Conservation (phyloP, 768 basidiomycete species). For the Scleroderma bovista region DNA sequence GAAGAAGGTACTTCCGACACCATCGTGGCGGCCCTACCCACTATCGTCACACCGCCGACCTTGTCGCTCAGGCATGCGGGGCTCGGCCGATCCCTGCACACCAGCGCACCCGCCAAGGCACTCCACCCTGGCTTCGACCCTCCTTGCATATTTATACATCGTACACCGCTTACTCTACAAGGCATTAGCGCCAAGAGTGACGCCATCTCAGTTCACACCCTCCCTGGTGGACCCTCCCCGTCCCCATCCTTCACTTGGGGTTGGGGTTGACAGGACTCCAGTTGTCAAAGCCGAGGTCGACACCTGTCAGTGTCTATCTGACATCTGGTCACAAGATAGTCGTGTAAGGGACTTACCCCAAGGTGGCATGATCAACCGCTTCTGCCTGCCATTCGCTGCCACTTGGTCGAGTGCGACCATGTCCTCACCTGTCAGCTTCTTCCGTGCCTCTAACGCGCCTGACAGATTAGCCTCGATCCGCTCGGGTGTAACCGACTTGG, state of each 20-base stretch:
- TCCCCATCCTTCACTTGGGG: conserved; percentile 1
- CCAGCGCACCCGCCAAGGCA: not conserved
- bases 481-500: conserved; percentile 71
- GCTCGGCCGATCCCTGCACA: not conserved
- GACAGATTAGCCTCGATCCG: conserved; percentile 59
- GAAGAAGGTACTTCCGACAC: not conserved
- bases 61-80: not conserved
- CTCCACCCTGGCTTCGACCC: not conserved
- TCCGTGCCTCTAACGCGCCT: conserved; percentile 43
- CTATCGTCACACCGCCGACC: not conserved
- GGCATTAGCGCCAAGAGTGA: not conserved
- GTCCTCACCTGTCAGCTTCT: conserved; percentile 46
- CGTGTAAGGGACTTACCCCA: conserved; percentile 50
- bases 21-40: not conserved
- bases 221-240: not conserved
- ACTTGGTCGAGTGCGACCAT: conserved; percentile 53
- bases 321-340: not conserved
- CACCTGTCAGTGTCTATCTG: conserved; percentile 33
- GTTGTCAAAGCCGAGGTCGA: conserved; percentile 68
- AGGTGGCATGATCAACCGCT: conserved; percentile 59
- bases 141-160: not conserved
- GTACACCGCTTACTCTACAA: not conserved
- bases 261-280: conserved; percentile 33
- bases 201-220: not conserved
- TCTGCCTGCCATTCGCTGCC: conserved; percentile 57